Base-by-base conservation (phyloP, 805 yeast species). In the Komagataella populi region DNA sequence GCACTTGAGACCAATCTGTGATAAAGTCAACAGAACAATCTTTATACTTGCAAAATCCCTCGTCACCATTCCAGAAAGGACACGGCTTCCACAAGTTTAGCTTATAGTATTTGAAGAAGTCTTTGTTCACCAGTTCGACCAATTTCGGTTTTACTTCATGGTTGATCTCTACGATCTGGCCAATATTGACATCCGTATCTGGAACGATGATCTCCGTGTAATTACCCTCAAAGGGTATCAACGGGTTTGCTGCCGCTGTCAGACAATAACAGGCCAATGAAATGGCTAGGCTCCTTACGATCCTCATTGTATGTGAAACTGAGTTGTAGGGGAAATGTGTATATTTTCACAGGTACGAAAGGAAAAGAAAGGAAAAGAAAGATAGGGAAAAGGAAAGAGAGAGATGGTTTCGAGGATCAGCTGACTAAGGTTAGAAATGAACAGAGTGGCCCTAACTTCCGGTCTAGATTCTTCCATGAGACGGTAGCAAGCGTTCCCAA, bases 1-100 rank as follows among this genome's bases (percentile, higher is more conserved):
- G 86, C 46, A 83, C 65, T 67, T 81, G 79, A 56, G 75, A 74
- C 74, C 84, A 84, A 57, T 84, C 86, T 49, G 81, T 87, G 10
- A 86, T 76, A 2, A 87, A 78, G 63, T 89, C 96, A 46, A 89
- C 95, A 0, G 96, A 95, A 68, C 97, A 89, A 52, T 87, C 83
- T 55, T 87, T 75, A 60, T 88, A 87, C 55, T 89, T 86, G 63
- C 97, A 89, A 60, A 85, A 80, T 46, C 90, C 95, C 48, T 74
- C 74, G 60, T 75, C 74, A 58, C 82, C 88, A 56, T 80, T 79
- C 89, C 87, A 86, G 64, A 85, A 89, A 23, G 95, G 91, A 65
- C 99, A 89, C 63, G 78, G 78, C 56, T 76, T 83, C 65, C 81
- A 87, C 52, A 93, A 72, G 61, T 93, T 89, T 51, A 93, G 75